A percentile compares a stretch with the other conserved stretches of the same genome.
Evolutionary conservation across 1,139 yeast species (phyloP).

Genomic region (Candida sanyaensis): DNA sequence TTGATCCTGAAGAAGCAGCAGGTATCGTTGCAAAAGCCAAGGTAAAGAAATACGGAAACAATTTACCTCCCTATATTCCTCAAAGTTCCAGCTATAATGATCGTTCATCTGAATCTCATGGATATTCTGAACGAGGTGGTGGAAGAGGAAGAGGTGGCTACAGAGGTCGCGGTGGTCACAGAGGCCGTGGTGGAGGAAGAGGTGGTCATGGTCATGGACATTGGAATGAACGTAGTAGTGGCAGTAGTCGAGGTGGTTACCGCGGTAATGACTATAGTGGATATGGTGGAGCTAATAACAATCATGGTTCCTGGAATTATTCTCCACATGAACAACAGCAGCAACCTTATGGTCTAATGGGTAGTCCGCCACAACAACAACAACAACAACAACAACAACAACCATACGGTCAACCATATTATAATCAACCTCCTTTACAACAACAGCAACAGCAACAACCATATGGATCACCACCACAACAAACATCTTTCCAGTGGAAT

Average conservation of each 20-base stretch:
- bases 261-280: conserved; percentile 10
- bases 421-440: conserved; percentile 3
- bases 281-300: conserved; percentile 1
- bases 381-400: too few species aligned
- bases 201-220: conserved; percentile 9
- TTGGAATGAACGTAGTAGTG: conserved; percentile 7
- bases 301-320: conserved; percentile 9
- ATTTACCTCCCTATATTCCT: conserved; percentile 21
- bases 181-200: conserved; percentile 9
- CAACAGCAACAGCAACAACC: conserved; percentile 5
- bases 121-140: neutral
- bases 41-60: conserved; percentile 28
- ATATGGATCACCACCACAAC: conserved; percentile 10
- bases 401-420: conserved; percentile 11
- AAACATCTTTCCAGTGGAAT: conserved; percentile 10
- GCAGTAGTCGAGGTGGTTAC: neutral
- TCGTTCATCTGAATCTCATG: conserved; percentile 7
- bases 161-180: conserved; percentile 9
- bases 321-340: conserved; percentile 10
- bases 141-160: conserved; percentile 6
- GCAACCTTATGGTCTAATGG: conserved; percentile 10
- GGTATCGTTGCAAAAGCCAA: conserved; percentile 42
- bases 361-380: conserved; percentile 8
- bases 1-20: conserved; percentile 66
- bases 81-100: conserved; percentile 18